phyloP scores from a whole-genome alignment of 345 rosid genomes.

The Dipteronia sinensis region DNA sequence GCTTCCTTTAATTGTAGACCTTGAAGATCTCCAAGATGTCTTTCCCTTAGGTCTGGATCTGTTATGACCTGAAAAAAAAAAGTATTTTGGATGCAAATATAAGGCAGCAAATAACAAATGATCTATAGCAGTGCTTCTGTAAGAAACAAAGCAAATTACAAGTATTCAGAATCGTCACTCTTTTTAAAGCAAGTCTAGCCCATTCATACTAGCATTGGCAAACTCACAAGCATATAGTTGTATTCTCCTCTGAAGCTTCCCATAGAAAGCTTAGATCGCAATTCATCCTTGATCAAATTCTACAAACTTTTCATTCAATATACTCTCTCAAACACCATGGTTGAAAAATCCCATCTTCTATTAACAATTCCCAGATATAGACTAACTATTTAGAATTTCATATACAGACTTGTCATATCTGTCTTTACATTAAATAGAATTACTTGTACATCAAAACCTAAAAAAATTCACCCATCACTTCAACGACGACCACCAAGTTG shows the following conservation, averaged over 20 bases:
- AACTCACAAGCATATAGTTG: background rate
- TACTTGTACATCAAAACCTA: background rate
- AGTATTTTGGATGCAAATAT: background rate
- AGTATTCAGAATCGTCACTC: background rate
- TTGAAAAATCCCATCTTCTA: background rate
- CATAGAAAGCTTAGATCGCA: background rate
- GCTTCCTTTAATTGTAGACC: constrained; percentile 20
- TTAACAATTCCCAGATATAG: background rate
- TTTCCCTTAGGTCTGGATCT: constrained; percentile 27
- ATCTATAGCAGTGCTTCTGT: background rate
- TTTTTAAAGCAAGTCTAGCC: background rate
- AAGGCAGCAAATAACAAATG: background rate
- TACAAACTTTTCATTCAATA: background rate
- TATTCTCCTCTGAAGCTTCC: background rate
- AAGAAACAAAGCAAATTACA: background rate
- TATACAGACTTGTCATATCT: too few relatives aligned
- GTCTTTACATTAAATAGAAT: background rate
- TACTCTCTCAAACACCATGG: background rate
- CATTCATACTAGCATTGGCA: background rate
- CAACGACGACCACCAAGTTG: background rate
- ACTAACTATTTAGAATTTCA: background rate
- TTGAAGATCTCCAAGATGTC: constrained; percentile 22
- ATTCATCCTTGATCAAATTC: background rate
- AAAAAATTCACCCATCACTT: background rate
- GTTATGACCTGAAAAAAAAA: constrained; percentile 18